phyloP scores from a whole-genome alignment of 805 yeast genomes.

The Saccharomyces paradoxus region DNA sequence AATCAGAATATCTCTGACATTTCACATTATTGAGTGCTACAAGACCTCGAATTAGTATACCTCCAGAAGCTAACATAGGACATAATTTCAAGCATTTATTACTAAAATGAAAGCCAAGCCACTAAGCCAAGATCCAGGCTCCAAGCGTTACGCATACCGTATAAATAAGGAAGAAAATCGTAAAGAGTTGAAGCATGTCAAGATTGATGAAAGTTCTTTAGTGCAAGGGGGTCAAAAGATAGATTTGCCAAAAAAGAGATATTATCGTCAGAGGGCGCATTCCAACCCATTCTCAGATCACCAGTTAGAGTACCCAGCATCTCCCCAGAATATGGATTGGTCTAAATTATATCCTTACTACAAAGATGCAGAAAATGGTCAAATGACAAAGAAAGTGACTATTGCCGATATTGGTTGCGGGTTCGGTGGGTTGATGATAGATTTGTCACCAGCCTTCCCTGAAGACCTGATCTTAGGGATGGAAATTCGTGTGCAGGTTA shows the following conservation, averaged over 20 bases:
- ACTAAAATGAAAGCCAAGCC: constrained; percentile 19
- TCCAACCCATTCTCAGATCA: constrained; percentile 97
- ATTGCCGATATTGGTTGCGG: constrained; percentile 98
- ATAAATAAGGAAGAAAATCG: constrained; percentile 43
- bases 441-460: constrained; percentile 71
- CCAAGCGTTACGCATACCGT: constrained; percentile 35
- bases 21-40: neutral
- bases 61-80: neutral
- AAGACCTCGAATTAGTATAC: neutral
- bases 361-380: constrained; percentile 33
- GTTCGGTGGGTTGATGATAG: constrained; percentile 82
- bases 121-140: constrained; percentile 19
- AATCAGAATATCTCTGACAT: neutral
- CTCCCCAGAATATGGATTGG: constrained; percentile 89
- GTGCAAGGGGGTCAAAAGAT: constrained; percentile 12
- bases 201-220: constrained; percentile 33
- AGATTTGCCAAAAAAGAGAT: constrained; percentile 74
- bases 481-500: constrained; percentile 97
- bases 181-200: constrained; percentile 39
- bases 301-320: constrained; percentile 73
- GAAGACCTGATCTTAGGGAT: constrained; percentile 76
- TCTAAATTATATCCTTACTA: constrained; percentile 58
- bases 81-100: neutral
- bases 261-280: constrained; percentile 93
- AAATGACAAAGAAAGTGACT: constrained; percentile 51